Evolutionary conservation across 163 green algal species (phyloP).

Genomic region (Scenedesmus sp.): DNA sequence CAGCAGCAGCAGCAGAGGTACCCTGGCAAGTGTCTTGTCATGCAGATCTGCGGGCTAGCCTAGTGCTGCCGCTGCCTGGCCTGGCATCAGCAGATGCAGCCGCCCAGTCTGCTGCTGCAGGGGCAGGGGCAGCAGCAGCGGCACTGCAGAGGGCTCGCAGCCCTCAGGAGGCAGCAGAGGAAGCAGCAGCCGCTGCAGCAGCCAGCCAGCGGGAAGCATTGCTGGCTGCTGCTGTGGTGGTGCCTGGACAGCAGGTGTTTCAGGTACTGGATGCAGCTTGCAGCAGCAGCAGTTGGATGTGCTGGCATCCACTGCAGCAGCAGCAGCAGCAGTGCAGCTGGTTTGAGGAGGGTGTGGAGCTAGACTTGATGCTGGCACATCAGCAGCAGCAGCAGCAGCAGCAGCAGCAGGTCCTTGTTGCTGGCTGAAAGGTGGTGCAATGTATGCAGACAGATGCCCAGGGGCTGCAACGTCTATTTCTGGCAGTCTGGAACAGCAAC

Average conservation of each 20-base stretch:
- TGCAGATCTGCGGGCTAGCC: background rate
- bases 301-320: conserved; percentile 2
- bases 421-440: background rate
- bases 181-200: background rate
- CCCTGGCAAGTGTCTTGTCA: background rate
- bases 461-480: too few species aligned
- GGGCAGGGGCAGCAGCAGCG: conserved; percentile 16
- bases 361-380: background rate
- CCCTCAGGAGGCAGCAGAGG: background rate
- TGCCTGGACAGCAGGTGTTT: background rate
- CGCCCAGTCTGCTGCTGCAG: background rate
- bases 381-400: background rate
- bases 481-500: too few species aligned
- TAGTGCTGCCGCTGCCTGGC: background rate
- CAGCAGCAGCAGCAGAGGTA: background rate
- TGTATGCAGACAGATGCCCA: background rate
- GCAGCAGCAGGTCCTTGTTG: background rate
- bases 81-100: background rate
- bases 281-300: background rate
- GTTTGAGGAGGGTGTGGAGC: background rate
- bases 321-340: background rate
- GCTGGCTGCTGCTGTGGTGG: background rate
- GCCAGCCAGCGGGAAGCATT: background rate
- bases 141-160: background rate
- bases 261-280: background rate